These are phyloP conservation scores for Phalaenopsis hybrid DNA, from an alignment of 116 monocot species.

Conservation along the genomic window DNA sequence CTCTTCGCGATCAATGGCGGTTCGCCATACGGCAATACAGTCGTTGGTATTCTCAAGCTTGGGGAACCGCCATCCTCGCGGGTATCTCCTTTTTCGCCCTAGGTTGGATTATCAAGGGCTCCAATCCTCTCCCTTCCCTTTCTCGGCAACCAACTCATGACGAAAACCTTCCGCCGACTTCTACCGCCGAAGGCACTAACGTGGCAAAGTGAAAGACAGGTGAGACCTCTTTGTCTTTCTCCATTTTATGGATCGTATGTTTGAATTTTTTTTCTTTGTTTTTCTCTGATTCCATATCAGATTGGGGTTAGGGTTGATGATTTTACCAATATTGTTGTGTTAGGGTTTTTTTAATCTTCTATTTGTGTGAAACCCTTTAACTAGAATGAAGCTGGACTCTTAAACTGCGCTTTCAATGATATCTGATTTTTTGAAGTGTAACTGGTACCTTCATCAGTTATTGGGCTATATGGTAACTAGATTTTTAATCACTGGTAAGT, in stretches of 20 bases:
- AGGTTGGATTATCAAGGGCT: constrained; percentile 93
- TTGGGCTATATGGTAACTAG: no score
- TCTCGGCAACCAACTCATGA: not conserved
- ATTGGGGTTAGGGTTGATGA: no score
- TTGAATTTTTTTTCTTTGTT: no score
- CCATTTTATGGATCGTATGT: not conserved
- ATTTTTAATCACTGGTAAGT: no score
- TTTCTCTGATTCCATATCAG: no score
- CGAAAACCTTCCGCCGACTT: not conserved
- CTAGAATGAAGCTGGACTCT: no score
- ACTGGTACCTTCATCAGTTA: no score
- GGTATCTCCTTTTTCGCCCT: constrained; percentile 85
- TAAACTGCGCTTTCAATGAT: no score
- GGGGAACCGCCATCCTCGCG: constrained; percentile 95
- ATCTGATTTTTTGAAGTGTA: no score
- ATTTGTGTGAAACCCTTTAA: no score
- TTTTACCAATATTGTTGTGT: no score
- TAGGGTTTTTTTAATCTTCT: no score
- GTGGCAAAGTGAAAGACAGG: not conserved
- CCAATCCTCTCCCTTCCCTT: constrained; percentile 68
- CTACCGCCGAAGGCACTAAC: not conserved
- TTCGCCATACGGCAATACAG: constrained; percentile 81
- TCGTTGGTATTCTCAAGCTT: constrained; percentile 85
- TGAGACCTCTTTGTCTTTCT: not conserved
- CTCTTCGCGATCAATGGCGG: constrained; percentile 94